Base-by-base conservation (phyloP, 1,284 basidiomycete species). In the Mixia osmundae region DNA sequence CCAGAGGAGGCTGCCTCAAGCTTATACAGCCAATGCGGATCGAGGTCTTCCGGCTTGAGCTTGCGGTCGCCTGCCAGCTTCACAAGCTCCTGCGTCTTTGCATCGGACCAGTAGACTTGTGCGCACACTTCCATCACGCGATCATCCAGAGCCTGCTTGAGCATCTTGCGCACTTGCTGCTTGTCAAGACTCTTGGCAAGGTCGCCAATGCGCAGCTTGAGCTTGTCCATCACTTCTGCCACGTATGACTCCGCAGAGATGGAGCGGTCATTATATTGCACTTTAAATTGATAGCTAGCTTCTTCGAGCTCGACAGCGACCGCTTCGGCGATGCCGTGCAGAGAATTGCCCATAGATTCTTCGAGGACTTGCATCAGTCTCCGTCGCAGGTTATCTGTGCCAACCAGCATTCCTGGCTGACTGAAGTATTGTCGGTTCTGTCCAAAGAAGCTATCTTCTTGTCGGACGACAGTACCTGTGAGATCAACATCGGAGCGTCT, bases 201-300 rank as follows among this genome's bases (percentile, higher is more conserved):
- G 30, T 82, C 72, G 50, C 77, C 80, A 66, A 99, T 89, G 30
- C 76, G 71, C 1, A 71, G 67, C 60, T 99, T 97, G 47, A 97
- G 69, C 6, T 68, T 64, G 51, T 97, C 89, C 59, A 95, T 75
- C 3, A 83, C 85, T 59, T 97, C 91, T 12, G 89, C 87, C 34
- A 95, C 82, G 53, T 99, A 99, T 3, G 79, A 85, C 56, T 99
- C 91, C 9, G 91, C 73, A 0, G 79, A 78, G 47, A 95, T 79
- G 19, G 77, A 69, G 15, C 83, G 71, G 58, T 99, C 91, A 54
- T 99, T 97, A 64, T 97, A 99, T 57, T 95, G 83, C 1, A 97
- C 87, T 58, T 99, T 99, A 69, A 97, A 97, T 57, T 95, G 87
- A 57, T 99, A 99, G 20, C 72, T 73, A 1, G 89, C 75, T 51